Base-by-base conservation (phyloP, 176 grass and related monocot genomes). In the Musa acuminata region DNA sequence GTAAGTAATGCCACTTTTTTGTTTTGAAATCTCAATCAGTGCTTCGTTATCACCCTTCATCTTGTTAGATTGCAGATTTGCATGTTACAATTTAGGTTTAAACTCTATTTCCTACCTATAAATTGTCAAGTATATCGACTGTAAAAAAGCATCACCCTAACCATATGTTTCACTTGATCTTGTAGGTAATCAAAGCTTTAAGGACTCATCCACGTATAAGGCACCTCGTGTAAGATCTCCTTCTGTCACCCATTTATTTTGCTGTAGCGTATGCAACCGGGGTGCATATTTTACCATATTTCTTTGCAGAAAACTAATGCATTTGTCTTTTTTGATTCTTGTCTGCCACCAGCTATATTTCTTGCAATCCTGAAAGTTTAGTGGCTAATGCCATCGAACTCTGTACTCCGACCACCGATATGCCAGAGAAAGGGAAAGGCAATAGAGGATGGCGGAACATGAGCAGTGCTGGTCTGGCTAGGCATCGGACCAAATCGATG, bases 371-470 rank as follows among this genome's bases (percentile, higher is more conserved):
- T 19, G 95, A 94, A 9, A 93, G 86, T 29, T 82, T 99, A 27
- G 80, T 94, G 0, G 95, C 95, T 11, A 99, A 99, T 58, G 90
- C 95, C 0, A 99, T 99, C 50, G 95, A 99, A 75, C 88, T 99
- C 9, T 99, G 95, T 74, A 99, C 95, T 2, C 95, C 95, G 52
- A 86, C 90, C 53, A 59, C 95, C 17, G 90, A 87, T 65, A 88
- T 74, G 11, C 80, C 67, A 65, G 88, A 89, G 59, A 99, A 87
- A 83, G 90, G 84, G 50, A 99, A 87, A 71, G 90, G 95, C 17
- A 75, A 89, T 76, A 82, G 80, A 60, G 86, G 82, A 49, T 99
- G 95, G 90, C 75, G 84, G 8, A 81, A 83, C 53, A 99, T 99
- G 86, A 91, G 90, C 67, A 85, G 78, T 11, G 95, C 90, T 0